Conservation (phyloP, 345 rosid species). For the Rhodomyrtus tomentosa region DNA sequence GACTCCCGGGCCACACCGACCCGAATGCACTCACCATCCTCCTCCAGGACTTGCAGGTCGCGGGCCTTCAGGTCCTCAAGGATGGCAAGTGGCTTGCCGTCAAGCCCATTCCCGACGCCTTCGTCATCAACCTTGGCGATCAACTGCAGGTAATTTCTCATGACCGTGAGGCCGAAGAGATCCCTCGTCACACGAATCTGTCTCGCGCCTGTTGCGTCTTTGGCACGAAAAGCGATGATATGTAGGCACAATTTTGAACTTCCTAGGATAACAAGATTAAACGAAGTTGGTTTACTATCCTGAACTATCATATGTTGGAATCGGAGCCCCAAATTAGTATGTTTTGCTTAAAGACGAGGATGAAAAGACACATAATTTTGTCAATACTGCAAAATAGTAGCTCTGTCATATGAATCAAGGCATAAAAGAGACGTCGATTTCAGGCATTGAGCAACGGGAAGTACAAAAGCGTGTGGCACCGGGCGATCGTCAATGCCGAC, state of each 20-base stretch:
- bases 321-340: not conserved
- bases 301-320: not conserved
- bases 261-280: not conserved
- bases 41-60: constrained; percentile 63
- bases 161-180: too few species aligned
- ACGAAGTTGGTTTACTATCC: not conserved
- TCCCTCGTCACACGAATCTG: not conserved
- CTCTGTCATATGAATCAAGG: not conserved
- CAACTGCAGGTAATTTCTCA: constrained; percentile 51
- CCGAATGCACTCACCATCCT: constrained; percentile 81
- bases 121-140: constrained; percentile 84
- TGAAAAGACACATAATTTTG: not conserved
- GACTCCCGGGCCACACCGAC: constrained; percentile 86
- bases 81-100: constrained; percentile 72
- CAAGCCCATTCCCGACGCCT: constrained; percentile 65
- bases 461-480: constrained; percentile 86
- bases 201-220: not conserved
- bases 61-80: constrained; percentile 81
- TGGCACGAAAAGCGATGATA: not conserved
- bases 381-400: not conserved
- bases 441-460: constrained; percentile 82
- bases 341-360: not conserved
- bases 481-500: constrained; percentile 58
- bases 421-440: not conserved
- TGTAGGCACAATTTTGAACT: not conserved